Evolutionary conservation across 306 rosid genomes (phyloP).

Genomic region (Cajanus cajan): DNA sequence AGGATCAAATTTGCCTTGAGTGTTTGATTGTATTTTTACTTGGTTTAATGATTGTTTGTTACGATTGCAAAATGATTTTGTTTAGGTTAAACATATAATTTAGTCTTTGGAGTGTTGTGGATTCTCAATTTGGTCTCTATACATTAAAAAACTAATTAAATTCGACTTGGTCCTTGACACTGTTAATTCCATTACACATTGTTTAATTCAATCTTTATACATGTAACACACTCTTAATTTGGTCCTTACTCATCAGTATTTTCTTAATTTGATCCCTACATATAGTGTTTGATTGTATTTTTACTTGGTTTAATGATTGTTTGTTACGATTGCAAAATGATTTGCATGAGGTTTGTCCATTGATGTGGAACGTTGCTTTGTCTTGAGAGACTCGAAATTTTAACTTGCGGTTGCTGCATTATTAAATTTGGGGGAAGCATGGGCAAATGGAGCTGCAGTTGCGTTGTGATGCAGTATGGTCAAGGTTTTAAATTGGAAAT

Average conservation of each 20-base stretch:
- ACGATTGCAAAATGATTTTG: not conserved
- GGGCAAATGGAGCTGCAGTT: not conserved
- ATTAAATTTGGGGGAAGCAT: too few relatives aligned
- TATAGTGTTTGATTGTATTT: not conserved
- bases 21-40: not conserved
- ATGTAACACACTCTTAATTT: too few relatives aligned
- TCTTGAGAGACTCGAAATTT: not conserved
- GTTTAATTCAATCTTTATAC: too few relatives aligned
- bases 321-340: not conserved
- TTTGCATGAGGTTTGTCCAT: not conserved
- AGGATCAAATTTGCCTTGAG: not conserved
- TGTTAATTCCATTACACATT: too few relatives aligned
- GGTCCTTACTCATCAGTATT: too few relatives aligned
- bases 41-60: not conserved
- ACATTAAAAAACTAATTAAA: too few relatives aligned
- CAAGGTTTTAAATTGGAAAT: not conserved
- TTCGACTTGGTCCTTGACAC: too few relatives aligned
- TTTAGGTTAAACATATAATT: too few relatives aligned
- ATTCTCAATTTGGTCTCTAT: too few relatives aligned
- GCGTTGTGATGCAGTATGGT: not conserved
- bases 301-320: not conserved
- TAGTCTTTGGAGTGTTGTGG: too few relatives aligned
- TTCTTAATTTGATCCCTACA: too few relatives aligned
- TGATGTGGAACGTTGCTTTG: not conserved
- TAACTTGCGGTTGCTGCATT: not conserved